Evolutionary conservation across 768 basidiomycete species (phyloP).

Genomic region (Mycena chlorophos): DNA sequence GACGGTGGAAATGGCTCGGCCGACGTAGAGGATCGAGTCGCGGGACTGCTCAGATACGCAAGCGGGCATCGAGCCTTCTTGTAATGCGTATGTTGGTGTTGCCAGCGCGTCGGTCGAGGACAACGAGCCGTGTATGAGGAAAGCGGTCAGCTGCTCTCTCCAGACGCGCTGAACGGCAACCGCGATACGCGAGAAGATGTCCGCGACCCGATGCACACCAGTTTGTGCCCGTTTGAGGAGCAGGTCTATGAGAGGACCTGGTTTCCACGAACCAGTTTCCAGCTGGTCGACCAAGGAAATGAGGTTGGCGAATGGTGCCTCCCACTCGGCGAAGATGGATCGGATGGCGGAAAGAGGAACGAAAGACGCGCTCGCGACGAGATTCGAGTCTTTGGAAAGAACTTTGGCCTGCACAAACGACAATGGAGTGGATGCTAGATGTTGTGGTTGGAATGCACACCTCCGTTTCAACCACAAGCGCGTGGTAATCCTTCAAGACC

Average conservation of each 20-base stretch:
- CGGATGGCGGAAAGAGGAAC: slow-evolving; percentile 84
- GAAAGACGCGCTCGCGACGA: slow-evolving; percentile 80
- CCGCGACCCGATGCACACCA: slow-evolving; percentile 74
- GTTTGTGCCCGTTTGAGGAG: slow-evolving; percentile 70
- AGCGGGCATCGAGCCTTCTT: slow-evolving; percentile 69
- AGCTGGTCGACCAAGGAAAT: slow-evolving; percentile 63
- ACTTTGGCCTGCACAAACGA: slow-evolving; percentile 68
- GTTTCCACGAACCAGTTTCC: slow-evolving; percentile 59
- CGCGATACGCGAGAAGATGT: slow-evolving; percentile 71
- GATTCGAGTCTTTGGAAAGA: slow-evolving; percentile 66
- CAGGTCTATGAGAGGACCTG: slow-evolving; percentile 81
- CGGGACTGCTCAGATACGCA: slow-evolving; percentile 71
- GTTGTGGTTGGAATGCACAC: background rate
- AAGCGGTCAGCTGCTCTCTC: slow-evolving; percentile 79
- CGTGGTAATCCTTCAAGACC: slow-evolving; percentile 80
- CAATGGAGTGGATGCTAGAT: background rate
- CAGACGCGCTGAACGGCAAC: slow-evolving; percentile 78
- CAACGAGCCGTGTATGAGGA: slow-evolving; percentile 77
- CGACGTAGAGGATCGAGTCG: slow-evolving; percentile 85
- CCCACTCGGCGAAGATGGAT: slow-evolving; percentile 86
- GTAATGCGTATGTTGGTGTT: slow-evolving; percentile 56
- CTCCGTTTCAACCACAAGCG: slow-evolving; percentile 77
- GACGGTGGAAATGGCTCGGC: slow-evolving; percentile 82
- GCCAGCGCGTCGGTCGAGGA: slow-evolving; percentile 68
- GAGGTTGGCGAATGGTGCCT: slow-evolving; percentile 78